Conservation (phyloP, 2,329 filamentous ascomycete species). For the Colletotrichum sp. region DNA sequence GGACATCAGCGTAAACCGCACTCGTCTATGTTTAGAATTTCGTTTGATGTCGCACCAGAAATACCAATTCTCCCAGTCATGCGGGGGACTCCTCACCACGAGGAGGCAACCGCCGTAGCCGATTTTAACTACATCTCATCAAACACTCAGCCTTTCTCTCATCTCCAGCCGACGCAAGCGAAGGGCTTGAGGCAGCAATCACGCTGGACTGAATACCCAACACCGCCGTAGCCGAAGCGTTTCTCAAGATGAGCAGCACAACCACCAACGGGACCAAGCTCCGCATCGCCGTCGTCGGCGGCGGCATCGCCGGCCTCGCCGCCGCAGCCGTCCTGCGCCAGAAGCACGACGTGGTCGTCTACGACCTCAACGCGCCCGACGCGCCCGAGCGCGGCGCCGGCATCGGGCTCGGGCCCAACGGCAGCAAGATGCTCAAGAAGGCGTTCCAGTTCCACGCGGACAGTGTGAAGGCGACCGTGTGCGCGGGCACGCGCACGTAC, state of each 20-base stretch:
- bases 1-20: not conserved
- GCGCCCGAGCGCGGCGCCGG: slow-evolving; percentile 9
- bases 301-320: slow-evolving; percentile 13
- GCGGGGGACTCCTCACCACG: not conserved
- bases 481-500: slow-evolving; percentile 6
- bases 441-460: slow-evolving; percentile 3
- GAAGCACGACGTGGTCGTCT: slow-evolving; percentile 3
- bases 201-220: not conserved
- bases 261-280: not conserved
- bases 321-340: slow-evolving; percentile 10
- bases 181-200: not conserved
- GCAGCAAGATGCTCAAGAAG: slow-evolving; percentile 11
- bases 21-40: slow-evolving; percentile 8
- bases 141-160: not conserved
- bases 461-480: not conserved
- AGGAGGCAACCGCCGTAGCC: not conserved
- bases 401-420: slow-evolving; percentile 13
- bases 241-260: not conserved
- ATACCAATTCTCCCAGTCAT: not conserved
- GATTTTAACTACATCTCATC: not conserved
- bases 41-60: slow-evolving; percentile 1
- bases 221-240: not conserved
- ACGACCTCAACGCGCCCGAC: slow-evolving; percentile 2
- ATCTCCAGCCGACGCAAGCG: not conserved
- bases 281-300: slow-evolving; percentile 4